Conservation (phyloP, 2,329 filamentous ascomycete genomes). For the Colletotrichum sp. region DNA sequence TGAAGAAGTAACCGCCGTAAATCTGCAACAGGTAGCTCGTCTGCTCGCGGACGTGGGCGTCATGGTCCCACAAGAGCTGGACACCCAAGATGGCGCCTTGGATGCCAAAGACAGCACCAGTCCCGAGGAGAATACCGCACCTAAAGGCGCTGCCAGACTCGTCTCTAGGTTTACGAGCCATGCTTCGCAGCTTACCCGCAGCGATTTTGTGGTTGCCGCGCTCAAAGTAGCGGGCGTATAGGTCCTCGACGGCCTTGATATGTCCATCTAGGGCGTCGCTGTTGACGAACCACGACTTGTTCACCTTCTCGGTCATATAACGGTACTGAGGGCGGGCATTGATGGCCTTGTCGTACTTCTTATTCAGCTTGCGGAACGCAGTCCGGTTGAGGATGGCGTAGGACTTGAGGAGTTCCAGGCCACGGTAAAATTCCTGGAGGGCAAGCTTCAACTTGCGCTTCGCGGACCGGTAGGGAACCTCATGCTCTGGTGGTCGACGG, state of each 20-base stretch:
- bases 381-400: constrained; percentile 91
- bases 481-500: constrained; percentile 55
- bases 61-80: constrained; percentile 54
- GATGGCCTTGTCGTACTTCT: constrained; percentile 95
- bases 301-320: constrained; percentile 92
- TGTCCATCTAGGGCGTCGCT: constrained; percentile 84
- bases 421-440: constrained; percentile 90
- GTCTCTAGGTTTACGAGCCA: constrained; percentile 62
- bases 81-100: constrained; percentile 69
- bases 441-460: constrained; percentile 93
- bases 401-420: constrained; percentile 88
- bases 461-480: constrained; percentile 83
- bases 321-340: constrained; percentile 77
- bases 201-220: constrained; percentile 92
- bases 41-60: constrained; percentile 52
- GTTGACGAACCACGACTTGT: constrained; percentile 88
- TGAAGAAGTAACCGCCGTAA: constrained; percentile 90
- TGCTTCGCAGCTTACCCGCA: constrained; percentile 81
- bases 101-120: constrained; percentile 68
- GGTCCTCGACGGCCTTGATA: constrained; percentile 82
- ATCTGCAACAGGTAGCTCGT: constrained; percentile 82
- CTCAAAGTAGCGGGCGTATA: constrained; percentile 95
- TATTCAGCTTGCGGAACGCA: constrained; percentile 96
- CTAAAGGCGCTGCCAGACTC: constrained; percentile 64
- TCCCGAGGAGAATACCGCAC: constrained; percentile 71